Evolutionary conservation across 2,329 filamentous ascomycete species (phyloP).

Genomic region (Zymoseptoria ardabiliae): DNA sequence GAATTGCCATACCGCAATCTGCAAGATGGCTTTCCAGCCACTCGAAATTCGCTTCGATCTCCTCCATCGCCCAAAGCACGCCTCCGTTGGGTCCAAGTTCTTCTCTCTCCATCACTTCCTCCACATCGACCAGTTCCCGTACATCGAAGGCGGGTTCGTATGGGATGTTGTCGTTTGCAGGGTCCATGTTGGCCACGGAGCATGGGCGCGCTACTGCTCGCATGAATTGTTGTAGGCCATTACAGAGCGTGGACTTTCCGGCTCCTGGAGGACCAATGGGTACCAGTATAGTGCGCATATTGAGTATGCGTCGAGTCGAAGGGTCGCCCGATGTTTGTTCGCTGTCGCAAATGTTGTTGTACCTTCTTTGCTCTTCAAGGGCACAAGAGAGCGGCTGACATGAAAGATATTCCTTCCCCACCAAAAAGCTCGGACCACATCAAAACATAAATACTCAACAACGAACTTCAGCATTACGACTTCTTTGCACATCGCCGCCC

Average conservation of each 20-base stretch:
- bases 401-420: not conserved
- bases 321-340: not conserved
- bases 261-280: slow-evolving; percentile 74
- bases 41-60: slow-evolving; percentile 87
- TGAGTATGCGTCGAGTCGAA: not conserved
- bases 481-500: not conserved
- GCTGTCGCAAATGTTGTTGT: not conserved
- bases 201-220: slow-evolving; percentile 90
- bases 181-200: slow-evolving; percentile 92
- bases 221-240: slow-evolving; percentile 99
- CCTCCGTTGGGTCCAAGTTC: slow-evolving; percentile 86
- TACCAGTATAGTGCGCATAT: slow-evolving; percentile 23
- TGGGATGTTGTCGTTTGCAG: slow-evolving; percentile 85
- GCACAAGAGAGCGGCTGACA: not conserved
- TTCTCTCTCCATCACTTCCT: slow-evolving; percentile 91
- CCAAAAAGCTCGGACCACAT: not conserved
- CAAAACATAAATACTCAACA: not conserved
- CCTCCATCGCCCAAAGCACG: slow-evolving; percentile 86
- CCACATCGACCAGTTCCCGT: slow-evolving; percentile 76
- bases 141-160: slow-evolving; percentile 90
- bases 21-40: slow-evolving; percentile 81
- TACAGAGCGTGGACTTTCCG: slow-evolving; percentile 96
- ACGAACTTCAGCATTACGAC: not conserved
- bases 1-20: slow-evolving; percentile 34
- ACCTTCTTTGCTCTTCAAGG: not conserved